These are phyloP conservation scores for Penicillium diatomitis DNA, from an alignment of 495 filamentous ascomycete genomes.

Conservation along the genomic window DNA sequence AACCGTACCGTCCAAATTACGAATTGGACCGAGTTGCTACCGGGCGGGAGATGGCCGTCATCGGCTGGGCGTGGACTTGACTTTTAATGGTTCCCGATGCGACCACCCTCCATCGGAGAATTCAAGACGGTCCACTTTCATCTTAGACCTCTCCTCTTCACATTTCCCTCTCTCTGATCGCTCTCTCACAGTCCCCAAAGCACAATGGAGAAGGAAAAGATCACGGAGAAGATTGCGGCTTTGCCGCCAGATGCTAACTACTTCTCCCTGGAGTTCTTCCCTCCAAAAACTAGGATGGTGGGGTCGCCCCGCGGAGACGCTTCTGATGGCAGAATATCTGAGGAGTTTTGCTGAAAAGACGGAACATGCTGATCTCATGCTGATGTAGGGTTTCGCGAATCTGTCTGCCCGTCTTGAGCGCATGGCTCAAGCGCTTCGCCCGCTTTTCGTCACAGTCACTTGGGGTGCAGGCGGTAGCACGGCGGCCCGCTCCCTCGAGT, in stretches of 20 bases:
- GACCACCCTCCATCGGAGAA: slow-evolving; percentile 7
- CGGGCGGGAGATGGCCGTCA: slow-evolving; percentile 6
- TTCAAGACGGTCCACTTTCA: slow-evolving; percentile 20
- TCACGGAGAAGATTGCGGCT: slow-evolving; percentile 93
- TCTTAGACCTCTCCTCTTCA: slow-evolving; percentile 12
- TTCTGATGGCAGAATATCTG: neutral
- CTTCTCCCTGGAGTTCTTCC: slow-evolving; percentile 98
- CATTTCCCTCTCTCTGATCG: slow-evolving; percentile 12
- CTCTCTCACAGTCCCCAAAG: neutral
- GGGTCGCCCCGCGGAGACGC: slow-evolving; percentile 22
- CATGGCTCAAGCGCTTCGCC: slow-evolving; percentile 83
- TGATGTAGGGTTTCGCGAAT: slow-evolving; percentile 69
- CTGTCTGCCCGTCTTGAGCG: slow-evolving; percentile 86
- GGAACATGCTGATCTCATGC: slow-evolving; percentile 10
- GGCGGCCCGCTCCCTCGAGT: slow-evolving; percentile 76
- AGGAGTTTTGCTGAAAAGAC: neutral
- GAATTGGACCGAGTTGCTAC: neutral
- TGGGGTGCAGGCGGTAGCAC: slow-evolving; percentile 97
- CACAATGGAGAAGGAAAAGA: slow-evolving; percentile 52
- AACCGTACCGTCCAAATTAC: too few relatives aligned
- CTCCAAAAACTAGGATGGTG: slow-evolving; percentile 89
- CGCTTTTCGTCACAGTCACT: slow-evolving; percentile 93
- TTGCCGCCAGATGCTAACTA: slow-evolving; percentile 73
- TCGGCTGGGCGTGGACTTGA: slow-evolving; percentile 13
- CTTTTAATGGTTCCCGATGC: slow-evolving; percentile 11